These are phyloP conservation scores for Blechomonas ayalai DNA, from an alignment of 208 protist species.

Conservation along the genomic window DNA sequence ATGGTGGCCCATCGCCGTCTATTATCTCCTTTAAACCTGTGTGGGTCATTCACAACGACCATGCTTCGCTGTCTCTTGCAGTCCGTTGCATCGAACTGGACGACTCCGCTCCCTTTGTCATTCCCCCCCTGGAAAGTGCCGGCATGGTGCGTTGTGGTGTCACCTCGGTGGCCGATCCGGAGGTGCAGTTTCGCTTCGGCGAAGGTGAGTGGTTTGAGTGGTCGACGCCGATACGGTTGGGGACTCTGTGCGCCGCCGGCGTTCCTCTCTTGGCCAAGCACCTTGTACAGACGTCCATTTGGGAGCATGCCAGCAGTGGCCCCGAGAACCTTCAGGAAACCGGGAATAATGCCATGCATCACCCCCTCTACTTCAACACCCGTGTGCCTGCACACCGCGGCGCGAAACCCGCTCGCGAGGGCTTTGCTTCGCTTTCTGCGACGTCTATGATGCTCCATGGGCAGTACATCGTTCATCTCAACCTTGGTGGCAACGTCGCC, in stretches of 20 bases:
- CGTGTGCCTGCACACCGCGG: slow-evolving; percentile 3
- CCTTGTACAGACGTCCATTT: background rate
- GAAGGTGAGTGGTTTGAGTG: slow-evolving; percentile 13
- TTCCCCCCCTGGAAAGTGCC: background rate
- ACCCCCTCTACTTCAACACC: slow-evolving; percentile 5
- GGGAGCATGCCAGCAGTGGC: background rate
- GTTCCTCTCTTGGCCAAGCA: slow-evolving; percentile 34
- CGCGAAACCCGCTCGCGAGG: slow-evolving; percentile 2
- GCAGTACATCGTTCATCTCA: slow-evolving; percentile 12
- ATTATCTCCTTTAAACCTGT: background rate
- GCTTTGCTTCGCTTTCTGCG: slow-evolving; percentile 29
- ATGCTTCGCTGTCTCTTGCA: slow-evolving; percentile 2
- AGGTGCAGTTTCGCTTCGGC: slow-evolving; percentile 18
- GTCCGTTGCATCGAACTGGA: slow-evolving; percentile 1
- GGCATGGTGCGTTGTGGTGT: background rate
- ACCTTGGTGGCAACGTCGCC: slow-evolving; percentile 9
- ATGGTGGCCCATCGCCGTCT: background rate
- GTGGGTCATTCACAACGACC: slow-evolving; percentile 5
- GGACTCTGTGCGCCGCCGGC: slow-evolving; percentile 20
- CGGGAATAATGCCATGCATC: slow-evolving; percentile 2
- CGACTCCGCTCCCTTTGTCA: slow-evolving; percentile 1
- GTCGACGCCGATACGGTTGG: slow-evolving; percentile 31
- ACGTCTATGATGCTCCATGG: slow-evolving; percentile 8
- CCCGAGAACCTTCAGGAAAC: background rate
- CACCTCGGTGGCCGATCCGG: slow-evolving; percentile 2